Percentiles rank a stretch among this genome's conserved stretches.
Conservation (phyloP, 371 early-diverging fungal species). For the Lichtheimia corymbifera region DNA sequence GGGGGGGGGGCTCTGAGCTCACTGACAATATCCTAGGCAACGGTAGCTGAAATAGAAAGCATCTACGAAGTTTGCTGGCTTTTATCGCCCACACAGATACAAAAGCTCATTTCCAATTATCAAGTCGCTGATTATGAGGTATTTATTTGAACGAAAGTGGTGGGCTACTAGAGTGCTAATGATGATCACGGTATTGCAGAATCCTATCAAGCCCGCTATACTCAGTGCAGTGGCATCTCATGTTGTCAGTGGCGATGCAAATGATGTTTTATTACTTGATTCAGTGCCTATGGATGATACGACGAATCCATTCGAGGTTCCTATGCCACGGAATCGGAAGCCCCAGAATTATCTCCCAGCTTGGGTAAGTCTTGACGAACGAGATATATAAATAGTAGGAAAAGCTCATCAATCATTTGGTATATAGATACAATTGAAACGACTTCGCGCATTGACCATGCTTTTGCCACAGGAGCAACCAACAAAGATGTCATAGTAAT, state of each 20-base stretch:
- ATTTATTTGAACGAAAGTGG: background rate
- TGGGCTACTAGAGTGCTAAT: background rate
- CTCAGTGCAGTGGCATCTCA: conserved; percentile 87
- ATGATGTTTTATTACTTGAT: conserved; percentile 86
- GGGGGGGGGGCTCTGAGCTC: too few relatives aligned
- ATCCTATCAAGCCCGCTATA: conserved; percentile 86
- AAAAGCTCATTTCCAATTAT: conserved; percentile 83
- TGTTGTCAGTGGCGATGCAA: conserved; percentile 85
- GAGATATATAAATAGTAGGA: too few relatives aligned
- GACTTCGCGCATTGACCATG: too few relatives aligned
- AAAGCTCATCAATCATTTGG: too few relatives aligned
- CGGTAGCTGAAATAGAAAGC: conserved; percentile 83
- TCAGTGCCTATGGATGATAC: conserved; percentile 79
- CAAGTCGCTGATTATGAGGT: conserved; percentile 76
- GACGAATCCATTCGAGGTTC: conserved; percentile 60
- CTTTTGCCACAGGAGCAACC: too few relatives aligned
- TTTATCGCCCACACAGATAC: conserved; percentile 88
- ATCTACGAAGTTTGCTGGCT: conserved; percentile 93
- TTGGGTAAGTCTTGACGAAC: conserved; percentile 27
- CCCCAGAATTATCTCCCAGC: conserved; percentile 61
- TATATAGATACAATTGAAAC: too few relatives aligned
- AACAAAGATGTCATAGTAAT: too few relatives aligned
- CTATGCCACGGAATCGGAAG: conserved; percentile 53
- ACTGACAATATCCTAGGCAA: background rate
- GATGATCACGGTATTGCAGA: conserved; percentile 25